These are phyloP conservation scores for Penicillium cosmopolitanum DNA, from an alignment of 495 filamentous ascomycete genomes.

Conservation along the genomic window DNA sequence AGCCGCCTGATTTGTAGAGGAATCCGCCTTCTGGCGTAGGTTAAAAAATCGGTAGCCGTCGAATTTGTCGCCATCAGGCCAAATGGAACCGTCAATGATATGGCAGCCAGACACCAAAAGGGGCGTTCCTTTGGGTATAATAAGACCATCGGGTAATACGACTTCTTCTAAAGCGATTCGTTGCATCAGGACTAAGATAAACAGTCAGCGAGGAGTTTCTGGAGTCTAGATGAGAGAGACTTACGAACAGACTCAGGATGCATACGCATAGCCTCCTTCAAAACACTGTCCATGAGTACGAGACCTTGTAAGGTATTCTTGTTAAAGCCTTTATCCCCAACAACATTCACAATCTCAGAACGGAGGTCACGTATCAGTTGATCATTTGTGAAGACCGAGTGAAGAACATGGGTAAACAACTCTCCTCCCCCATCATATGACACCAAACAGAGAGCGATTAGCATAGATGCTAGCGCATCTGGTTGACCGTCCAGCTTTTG, in stretches of 20 bases:
- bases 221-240: neutral
- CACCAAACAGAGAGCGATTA: neutral
- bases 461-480: neutral
- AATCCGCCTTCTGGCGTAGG: conserved; percentile 37
- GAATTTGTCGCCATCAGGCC: conserved; percentile 46
- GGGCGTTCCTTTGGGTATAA: conserved; percentile 4
- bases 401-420: neutral
- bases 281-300: conserved; percentile 15
- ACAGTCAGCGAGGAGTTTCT: neutral
- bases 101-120: neutral
- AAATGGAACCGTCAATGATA: conserved; percentile 3
- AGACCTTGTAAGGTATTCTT: conserved; percentile 7
- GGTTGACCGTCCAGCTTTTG: neutral
- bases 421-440: neutral
- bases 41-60: conserved; percentile 58
- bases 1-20: conserved; percentile 16
- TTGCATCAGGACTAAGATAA: neutral
- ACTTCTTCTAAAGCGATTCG: neutral
- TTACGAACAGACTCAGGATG: neutral
- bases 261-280: conserved; percentile 16
- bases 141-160: conserved; percentile 8
- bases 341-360: conserved; percentile 1
- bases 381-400: neutral
- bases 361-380: conserved; percentile 8
- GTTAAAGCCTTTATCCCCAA: conserved; percentile 2